A percentile compares a stretch with the other conserved stretches of the same genome.
Conservation (phyloP, 176 grass and related monocot genomes). For the Oryza punctata region DNA sequence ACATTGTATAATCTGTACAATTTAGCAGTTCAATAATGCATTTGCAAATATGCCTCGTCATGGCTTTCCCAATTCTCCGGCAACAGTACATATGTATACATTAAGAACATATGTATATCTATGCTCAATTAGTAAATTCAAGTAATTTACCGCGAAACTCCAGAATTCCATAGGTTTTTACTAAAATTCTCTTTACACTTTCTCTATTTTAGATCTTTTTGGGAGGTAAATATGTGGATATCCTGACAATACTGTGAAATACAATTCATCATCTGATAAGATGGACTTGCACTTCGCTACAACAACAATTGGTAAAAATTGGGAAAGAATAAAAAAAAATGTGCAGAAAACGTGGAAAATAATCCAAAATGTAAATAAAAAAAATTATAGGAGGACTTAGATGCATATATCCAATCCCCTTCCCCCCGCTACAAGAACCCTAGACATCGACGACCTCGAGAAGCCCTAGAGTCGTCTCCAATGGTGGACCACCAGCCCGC, state of each 20-base stretch:
- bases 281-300: not conserved
- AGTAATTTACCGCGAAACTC: not conserved
- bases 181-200: not conserved
- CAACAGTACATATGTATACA: not conserved
- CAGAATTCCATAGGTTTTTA: not conserved
- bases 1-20: slow-evolving; percentile 39
- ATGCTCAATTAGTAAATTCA: not conserved
- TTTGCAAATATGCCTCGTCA: not conserved
- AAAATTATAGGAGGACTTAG: not conserved
- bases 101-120: not conserved
- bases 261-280: not conserved
- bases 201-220: not conserved
- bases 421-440: not conserved
- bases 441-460: not conserved
- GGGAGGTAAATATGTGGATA: not conserved
- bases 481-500: slow-evolving; percentile 34
- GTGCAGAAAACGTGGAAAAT: not conserved
- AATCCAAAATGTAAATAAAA: not conserved
- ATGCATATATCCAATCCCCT: not conserved
- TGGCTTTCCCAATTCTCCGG: not conserved
- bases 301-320: not conserved
- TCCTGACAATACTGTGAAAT: not conserved
- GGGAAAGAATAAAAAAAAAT: too few species aligned
- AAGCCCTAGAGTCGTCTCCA: slow-evolving; percentile 42
- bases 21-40: slow-evolving; percentile 23